Conservation (phyloP, 495 filamentous ascomycete species). For the Cudoniella acicularis region DNA sequence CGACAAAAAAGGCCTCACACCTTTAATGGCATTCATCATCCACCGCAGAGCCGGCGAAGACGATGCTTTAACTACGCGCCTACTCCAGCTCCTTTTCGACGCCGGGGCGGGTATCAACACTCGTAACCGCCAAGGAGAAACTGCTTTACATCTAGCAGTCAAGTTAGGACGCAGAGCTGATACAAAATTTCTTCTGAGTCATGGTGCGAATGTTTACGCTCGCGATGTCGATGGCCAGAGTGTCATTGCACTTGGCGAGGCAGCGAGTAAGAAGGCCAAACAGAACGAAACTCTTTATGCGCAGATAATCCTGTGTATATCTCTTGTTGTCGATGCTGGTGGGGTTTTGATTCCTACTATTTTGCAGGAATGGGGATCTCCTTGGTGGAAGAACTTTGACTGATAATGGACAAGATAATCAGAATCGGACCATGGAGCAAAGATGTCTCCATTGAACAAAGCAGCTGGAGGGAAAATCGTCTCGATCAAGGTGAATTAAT, state of each 20-base stretch:
- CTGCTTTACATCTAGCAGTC: constrained; percentile 42
- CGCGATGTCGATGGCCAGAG: constrained; percentile 1
- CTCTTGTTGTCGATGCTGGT: neutral
- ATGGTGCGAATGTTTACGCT: constrained; percentile 40
- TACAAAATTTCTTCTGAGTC: constrained; percentile 37
- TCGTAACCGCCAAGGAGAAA: constrained; percentile 43
- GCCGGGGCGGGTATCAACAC: constrained; percentile 33
- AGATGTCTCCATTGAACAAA: too few relatives aligned
- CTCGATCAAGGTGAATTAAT: too few relatives aligned
- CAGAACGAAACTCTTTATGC: neutral
- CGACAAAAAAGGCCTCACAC: constrained; percentile 39
- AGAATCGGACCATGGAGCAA: too few relatives aligned
- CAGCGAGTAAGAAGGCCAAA: neutral
- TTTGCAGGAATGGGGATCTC: constrained; percentile 3
- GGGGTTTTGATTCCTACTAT: neutral
- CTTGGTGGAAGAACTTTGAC: neutral
- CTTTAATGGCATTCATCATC: constrained; percentile 44
- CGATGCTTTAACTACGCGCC: constrained; percentile 20
- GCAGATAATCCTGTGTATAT: constrained; percentile 2
- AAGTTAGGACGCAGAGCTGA: constrained; percentile 40
- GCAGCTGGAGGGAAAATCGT: too few relatives aligned
- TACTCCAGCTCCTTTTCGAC: constrained; percentile 32
- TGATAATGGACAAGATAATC: too few relatives aligned
- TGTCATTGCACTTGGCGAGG: constrained; percentile 9
- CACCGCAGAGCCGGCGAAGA: constrained; percentile 35